Evolutionary conservation across 2,329 filamentous ascomycete genomes (phyloP).

Genomic region (Fusarium scirpi): DNA sequence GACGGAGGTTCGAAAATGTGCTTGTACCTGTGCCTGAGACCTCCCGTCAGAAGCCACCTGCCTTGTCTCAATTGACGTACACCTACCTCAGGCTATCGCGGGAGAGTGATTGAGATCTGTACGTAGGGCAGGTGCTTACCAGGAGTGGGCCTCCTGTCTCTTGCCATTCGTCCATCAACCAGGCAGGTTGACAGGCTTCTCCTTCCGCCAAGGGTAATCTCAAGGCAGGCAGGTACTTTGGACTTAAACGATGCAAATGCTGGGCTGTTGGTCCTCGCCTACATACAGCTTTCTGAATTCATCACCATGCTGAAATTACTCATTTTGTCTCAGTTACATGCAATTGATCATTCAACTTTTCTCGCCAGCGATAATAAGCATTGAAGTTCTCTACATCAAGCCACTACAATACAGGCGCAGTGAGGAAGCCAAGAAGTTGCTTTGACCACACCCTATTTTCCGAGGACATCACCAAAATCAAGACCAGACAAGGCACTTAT

Average conservation of each 20-base stretch:
- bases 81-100: constrained; percentile 5
- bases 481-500: constrained; percentile 6
- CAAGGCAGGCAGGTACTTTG: constrained; percentile 3
- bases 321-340: constrained; percentile 10
- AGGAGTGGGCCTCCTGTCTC: constrained; percentile 26
- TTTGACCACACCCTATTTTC: constrained; percentile 46
- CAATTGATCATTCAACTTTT: background rate
- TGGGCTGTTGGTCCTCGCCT: background rate
- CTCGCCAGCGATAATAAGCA: background rate
- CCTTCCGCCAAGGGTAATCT: constrained; percentile 15
- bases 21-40: constrained; percentile 8
- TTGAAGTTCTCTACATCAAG: constrained; percentile 14
- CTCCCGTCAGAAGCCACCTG: constrained; percentile 13
- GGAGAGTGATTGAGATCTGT: constrained; percentile 30
- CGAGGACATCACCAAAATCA: constrained; percentile 23
- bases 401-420: background rate
- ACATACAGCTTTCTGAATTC: constrained; percentile 1
- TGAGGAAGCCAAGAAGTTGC: constrained; percentile 28
- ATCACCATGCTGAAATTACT: background rate
- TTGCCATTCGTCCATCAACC: constrained; percentile 22
- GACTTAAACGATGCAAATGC: constrained; percentile 18
- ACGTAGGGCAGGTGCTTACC: constrained; percentile 31
- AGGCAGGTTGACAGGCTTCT: constrained; percentile 1
- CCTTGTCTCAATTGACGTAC: constrained; percentile 2
- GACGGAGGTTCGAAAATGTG: background rate